These are phyloP conservation scores for barley (Hordeum vulgare) DNA, from an alignment of 176 grass and related monocot genomes.

Conservation along the genomic window MorexV3_pseudomolecules_assembly NC_058520.1:123130566-123131065, in stretches of 20 bases:
- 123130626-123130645: not conserved
- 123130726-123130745: constrained; percentile 41
- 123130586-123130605: constrained; percentile 85
- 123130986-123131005: constrained; percentile 42
- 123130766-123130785: constrained; percentile 56
- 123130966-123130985: constrained; percentile 62
- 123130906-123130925: not conserved
- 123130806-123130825: constrained; percentile 68
- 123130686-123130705: constrained; percentile 37
- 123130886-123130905: no score
- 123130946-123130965: constrained; percentile 64
- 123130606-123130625: constrained; percentile 16
- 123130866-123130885: not conserved
- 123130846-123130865: no score
- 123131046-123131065: constrained; percentile 77
- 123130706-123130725: constrained; percentile 72
- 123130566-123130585: constrained; percentile 41
- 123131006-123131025: constrained; percentile 50
- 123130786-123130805: constrained; percentile 63
- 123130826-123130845: constrained; percentile 56
- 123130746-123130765: constrained; percentile 56
- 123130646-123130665: not conserved
- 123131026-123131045: constrained; percentile 27
- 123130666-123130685: not conserved
- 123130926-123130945: constrained; percentile 40